Evolutionary conservation across 257 asterid genomes (phyloP).

Genomic region (Anisodus tanguticus): DNA sequence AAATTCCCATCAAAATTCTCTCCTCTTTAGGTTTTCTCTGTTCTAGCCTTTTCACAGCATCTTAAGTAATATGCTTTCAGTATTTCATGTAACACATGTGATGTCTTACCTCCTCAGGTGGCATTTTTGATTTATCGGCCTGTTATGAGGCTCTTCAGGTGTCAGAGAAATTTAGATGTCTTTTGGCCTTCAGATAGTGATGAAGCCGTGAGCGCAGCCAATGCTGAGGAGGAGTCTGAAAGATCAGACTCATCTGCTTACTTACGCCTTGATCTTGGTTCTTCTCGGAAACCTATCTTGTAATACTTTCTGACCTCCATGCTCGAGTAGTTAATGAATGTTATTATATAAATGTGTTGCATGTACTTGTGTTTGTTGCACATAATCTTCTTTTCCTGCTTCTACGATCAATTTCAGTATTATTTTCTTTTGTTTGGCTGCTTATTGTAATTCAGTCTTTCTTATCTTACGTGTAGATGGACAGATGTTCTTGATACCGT

Average conservation of each 20-base stretch:
- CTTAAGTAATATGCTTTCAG: constrained; percentile 20
- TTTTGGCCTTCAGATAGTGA: constrained; percentile 86
- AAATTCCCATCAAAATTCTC: background rate
- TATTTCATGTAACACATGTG: constrained; percentile 18
- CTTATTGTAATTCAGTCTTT: constrained; percentile 27
- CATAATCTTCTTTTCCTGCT: constrained; percentile 13
- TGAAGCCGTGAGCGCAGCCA: constrained; percentile 47
- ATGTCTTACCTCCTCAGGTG: constrained; percentile 61
- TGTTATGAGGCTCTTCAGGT: constrained; percentile 92
- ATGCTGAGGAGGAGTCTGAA: constrained; percentile 64
- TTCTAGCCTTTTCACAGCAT: constrained; percentile 15
- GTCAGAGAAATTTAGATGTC: constrained; percentile 59
- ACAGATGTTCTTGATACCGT: constrained; percentile 79
- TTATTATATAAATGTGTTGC: background rate
- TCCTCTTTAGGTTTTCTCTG: constrained; percentile 2
- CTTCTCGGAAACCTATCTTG: constrained; percentile 69
- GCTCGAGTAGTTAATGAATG: constrained; percentile 28
- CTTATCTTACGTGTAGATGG: constrained; percentile 69
- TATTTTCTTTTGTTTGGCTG: background rate
- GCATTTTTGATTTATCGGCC: constrained; percentile 96
- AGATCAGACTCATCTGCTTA: constrained; percentile 48
- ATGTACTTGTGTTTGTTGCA: background rate
- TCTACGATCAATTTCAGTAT: background rate
- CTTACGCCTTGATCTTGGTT: constrained; percentile 78
- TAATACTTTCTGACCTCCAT: constrained; percentile 42